Evolutionary conservation across 1,284 basidiomycete genomes (phyloP), one percentile per base, ranked within the genome.

Genomic region (Lentinus polychrous): DNA sequence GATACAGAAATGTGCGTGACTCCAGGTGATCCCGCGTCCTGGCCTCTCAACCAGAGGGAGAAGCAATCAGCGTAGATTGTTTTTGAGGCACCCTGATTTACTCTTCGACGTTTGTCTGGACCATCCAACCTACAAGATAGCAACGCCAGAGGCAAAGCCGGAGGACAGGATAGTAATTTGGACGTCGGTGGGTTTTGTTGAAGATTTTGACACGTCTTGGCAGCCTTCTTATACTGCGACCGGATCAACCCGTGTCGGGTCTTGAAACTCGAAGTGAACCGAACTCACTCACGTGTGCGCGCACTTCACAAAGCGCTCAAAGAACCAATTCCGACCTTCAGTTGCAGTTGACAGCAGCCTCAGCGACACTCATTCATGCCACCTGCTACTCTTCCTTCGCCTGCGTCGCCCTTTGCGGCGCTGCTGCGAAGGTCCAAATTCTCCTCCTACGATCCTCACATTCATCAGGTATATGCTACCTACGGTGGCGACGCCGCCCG

Each of bases 21-120:
- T 76, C 83, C 83, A 90, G 86, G 86, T 90, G 81, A 83, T 90
- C 86, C 81, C 75, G 86, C 86, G 72, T 90, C 86, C 83, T 87
- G 38, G 68, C 82, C 73, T 76, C 86, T 90, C 87, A 66, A 90
- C 86, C 87, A 78, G 63, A 66, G 86, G 87, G 86, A 90, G 75
- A 71, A 80, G 76, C 86, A 72, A 74, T 87, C 86, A 79, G 86
- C 86, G 79, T 78, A 83, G 85, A 89, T 77, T 88, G 86, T 90
- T 90, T 90, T 89, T 78, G 82, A 83, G 83, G 72, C 63, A 68
- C 62, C 77, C 44, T 62, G 55, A 57, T 71, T 57, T 40, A 10
- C 46, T 89, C 83, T 89, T 61, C 83, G 83, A 86, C 86, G 77
- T 74, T 83, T 89, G 86, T 90, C 87, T 90, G 86, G 86, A 83